phyloP scores from a whole-genome alignment of 2,329 filamentous ascomycete genomes.

The Fusarium bactridioides region DNA sequence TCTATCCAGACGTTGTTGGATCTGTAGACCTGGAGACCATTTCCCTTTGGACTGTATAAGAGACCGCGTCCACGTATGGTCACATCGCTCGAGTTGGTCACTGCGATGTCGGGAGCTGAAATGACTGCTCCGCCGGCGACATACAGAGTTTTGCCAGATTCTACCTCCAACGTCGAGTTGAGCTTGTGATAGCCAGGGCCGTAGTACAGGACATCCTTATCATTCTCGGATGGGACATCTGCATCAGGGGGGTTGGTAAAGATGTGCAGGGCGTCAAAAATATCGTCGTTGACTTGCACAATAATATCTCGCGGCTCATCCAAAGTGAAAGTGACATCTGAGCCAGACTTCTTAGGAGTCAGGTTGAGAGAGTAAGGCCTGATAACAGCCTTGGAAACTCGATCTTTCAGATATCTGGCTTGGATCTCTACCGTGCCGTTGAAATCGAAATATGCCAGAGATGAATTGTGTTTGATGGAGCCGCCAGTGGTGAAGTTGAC shows the following conservation, averaged over 20 bases:
- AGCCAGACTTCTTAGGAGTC: neutral
- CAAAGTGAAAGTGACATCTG: neutral
- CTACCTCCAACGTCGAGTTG: neutral
- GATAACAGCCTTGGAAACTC: neutral
- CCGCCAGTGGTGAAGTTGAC: neutral
- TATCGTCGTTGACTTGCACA: neutral
- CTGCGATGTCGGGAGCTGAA: accelerated
- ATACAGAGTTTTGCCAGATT: neutral
- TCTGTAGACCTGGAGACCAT: neutral
- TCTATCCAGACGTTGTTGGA: neutral
- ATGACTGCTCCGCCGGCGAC: neutral
- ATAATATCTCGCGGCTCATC: neutral
- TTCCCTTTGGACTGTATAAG: neutral
- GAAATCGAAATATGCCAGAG: neutral
- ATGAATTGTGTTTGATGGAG: neutral
- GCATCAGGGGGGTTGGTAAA: neutral
- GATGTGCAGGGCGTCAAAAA: neutral
- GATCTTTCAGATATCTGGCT: neutral
- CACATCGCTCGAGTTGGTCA: neutral
- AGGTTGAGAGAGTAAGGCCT: neutral
- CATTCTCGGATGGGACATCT: accelerated
- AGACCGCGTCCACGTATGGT: neutral
- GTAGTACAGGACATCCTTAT: neutral
- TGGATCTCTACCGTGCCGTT: neutral
- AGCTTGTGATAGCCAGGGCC: neutral